Base-by-base conservation (phyloP, 176 grass and related monocot species). In the Chrysopogon serrulatus region DNA sequence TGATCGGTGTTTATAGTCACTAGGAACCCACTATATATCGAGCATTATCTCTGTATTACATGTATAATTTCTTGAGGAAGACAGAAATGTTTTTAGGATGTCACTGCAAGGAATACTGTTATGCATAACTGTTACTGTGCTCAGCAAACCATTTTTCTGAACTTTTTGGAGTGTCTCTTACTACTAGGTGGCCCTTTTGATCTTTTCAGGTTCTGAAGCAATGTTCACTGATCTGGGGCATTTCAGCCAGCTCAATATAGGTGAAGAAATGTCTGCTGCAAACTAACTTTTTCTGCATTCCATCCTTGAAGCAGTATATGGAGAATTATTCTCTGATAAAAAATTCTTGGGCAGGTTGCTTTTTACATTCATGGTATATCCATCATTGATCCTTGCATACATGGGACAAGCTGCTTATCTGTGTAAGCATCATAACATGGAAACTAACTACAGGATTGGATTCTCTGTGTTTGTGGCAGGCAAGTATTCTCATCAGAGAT, bases 221-320 rank as follows among this genome's bases (percentile, higher is more conserved):
- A 98, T 98, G 95, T 98, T 95, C 79, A 92, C 95, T 69, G 95
- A 95, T 90, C 83, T 98, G 95, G n/a, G 95, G 5, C 95, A 98
- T 91, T 98, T 98, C 75, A 93, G 83, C 23, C 95, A 98, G 85
- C 71, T 91, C 95, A 3, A 98, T 98, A 86, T 80, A 98, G 92
- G 95, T 98, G 71, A 92, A 37, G 0, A 69, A 82, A 88, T 59
- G 56, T 26, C 65, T 26, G 27, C 31, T 53, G 53, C 31, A 45
- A 44, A 11, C 45, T 54, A 21, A 21, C 0, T 43, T 40, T 14
- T 35, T 72, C 4, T 45, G 59, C 44, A 10, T 59, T 79, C n/a
- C 37, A 23, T 34, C 19, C 23, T 56, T 36, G 32, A 75, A 73
- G 27, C 28, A 57, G 26, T 65, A 34, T 43, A n/a, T 24, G 43